Evolutionary conservation across 202 grass and related monocot species (phyloP).

Genomic region (Musa balbisiana): DNA sequence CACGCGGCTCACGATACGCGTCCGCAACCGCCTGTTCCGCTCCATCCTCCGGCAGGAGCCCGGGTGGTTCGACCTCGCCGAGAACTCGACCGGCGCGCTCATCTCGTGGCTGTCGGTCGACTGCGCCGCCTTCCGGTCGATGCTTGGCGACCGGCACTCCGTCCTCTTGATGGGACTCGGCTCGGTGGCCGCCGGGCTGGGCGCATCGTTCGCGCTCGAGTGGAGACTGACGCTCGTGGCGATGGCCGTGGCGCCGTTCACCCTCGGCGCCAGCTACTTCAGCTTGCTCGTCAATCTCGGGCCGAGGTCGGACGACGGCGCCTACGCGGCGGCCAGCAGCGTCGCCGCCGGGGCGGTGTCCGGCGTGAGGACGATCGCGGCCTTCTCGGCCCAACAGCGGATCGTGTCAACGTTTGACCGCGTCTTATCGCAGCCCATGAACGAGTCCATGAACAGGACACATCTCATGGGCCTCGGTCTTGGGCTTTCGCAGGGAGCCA

Average conservation of each 20-base stretch:
- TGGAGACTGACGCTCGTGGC: slow-evolving; percentile 50
- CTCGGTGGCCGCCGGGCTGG: slow-evolving; percentile 32
- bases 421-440: slow-evolving; percentile 10
- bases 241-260: slow-evolving; percentile 29
- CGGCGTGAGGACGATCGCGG: slow-evolving; percentile 34
- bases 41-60: slow-evolving; percentile 48
- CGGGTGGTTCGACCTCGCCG: slow-evolving; percentile 48
- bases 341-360: slow-evolving; percentile 43
- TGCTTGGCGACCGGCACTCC: slow-evolving; percentile 48
- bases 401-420: slow-evolving; percentile 34
- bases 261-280: slow-evolving; percentile 37
- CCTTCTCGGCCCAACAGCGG: slow-evolving; percentile 29
- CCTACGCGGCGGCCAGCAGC: slow-evolving; percentile 33
- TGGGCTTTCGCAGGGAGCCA: slow-evolving; percentile 44
- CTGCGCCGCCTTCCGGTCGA: slow-evolving; percentile 33
- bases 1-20: slow-evolving; percentile 34
- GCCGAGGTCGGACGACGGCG: slow-evolving; percentile 16
- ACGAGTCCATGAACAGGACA: slow-evolving; percentile 13
- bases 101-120: slow-evolving; percentile 39
- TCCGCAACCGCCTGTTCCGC: slow-evolving; percentile 39
- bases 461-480: slow-evolving; percentile 40
- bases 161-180: slow-evolving; percentile 48
- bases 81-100: slow-evolving; percentile 41
- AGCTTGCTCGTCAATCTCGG: slow-evolving; percentile 52
- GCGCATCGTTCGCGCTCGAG: slow-evolving; percentile 40